Evolutionary conservation across 1,139 yeast genomes (phyloP), one percentile per base, ranked within the genome.

Genomic region (Kodamaea suecica): DNA sequence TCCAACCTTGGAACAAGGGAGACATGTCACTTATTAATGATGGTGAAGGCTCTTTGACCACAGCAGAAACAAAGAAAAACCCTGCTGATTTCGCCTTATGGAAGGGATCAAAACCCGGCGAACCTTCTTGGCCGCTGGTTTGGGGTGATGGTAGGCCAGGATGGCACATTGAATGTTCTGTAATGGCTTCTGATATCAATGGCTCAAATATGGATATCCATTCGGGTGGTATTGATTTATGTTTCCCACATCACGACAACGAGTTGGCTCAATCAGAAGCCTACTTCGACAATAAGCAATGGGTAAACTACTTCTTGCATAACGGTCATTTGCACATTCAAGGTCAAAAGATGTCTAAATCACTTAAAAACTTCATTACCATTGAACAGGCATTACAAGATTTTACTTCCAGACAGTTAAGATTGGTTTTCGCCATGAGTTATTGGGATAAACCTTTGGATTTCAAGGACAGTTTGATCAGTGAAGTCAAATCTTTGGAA

Each of bases 71-170:
- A 23, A 90, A 90, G 63, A 76, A 72, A 49, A 82, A 79, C 40
- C 61, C 84, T 4, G 84, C 87, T 20, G 99, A 92, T 61, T 92
- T 92, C 63, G 98, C 98, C 0, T 70, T 92, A 28, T 92, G 99
- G 99, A 92, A 92, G 59, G 80, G 92, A 2, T 84, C 95, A 11
- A 92, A 92, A 57, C 92, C 95, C 1, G 99, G 99, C 49, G 99
- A 92, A 65, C 99, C 99, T 13, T 76, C 80, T 30, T 92, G 98
- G 97, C 74, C 73, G 3, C 86, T 96, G 2, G 90, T 94, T 27
- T 92, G 97, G 97, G 98, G 98, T 23, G 70, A 73, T 40, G 99
- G 98, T 33, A 83, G 99, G 59, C 99, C 99, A 3, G 99, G 99
- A 2, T 92, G 99, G 99, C 99, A 92, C 58, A 92, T 92, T 59